These are phyloP conservation scores for Coleophoma crateriformis DNA, from an alignment of 2,329 filamentous ascomycete species.

Conservation along the genomic window DNA sequence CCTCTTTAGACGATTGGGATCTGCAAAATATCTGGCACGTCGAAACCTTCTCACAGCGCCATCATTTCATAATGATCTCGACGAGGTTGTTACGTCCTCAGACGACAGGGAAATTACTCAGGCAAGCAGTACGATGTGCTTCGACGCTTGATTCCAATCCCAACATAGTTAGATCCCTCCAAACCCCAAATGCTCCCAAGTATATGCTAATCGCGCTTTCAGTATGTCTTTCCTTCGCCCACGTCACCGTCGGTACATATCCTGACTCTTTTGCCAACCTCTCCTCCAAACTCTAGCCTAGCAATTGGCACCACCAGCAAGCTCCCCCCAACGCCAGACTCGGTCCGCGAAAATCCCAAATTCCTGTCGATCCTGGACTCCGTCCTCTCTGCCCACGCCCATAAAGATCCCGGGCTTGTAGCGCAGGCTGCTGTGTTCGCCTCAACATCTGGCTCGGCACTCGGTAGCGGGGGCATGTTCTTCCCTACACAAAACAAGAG, in stretches of 20 bases:
- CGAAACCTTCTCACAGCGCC: too few relatives aligned
- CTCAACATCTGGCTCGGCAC: slow-evolving; percentile 46
- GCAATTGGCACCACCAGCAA: slow-evolving; percentile 54
- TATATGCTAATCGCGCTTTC: neutral
- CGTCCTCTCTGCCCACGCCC: slow-evolving; percentile 49
- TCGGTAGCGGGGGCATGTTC: slow-evolving; percentile 46
- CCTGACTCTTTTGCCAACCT: slow-evolving; percentile 53
- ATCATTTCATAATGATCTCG: neutral
- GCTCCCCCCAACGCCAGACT: slow-evolving; percentile 55
- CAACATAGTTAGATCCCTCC: slow-evolving; percentile 2
- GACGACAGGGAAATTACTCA: neutral
- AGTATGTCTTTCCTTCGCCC: slow-evolving; percentile 54
- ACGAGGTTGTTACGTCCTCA: neutral
- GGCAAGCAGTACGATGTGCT: neutral
- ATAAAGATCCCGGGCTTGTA: slow-evolving; percentile 48
- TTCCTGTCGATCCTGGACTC: slow-evolving; percentile 56
- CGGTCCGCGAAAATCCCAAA: slow-evolving; percentile 52
- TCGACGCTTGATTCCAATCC: neutral
- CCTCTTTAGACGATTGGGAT: too few relatives aligned
- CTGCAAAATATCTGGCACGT: too few relatives aligned
- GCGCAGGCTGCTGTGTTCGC: slow-evolving; percentile 56
- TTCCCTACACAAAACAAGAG: slow-evolving; percentile 30
- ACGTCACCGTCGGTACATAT: slow-evolving; percentile 41
- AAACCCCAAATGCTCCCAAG: neutral
- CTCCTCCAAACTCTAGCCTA: slow-evolving; percentile 46